Base-by-base conservation (phyloP, 192 early-diverging fungal genomes). In the Coemansia aciculifera region DNA sequence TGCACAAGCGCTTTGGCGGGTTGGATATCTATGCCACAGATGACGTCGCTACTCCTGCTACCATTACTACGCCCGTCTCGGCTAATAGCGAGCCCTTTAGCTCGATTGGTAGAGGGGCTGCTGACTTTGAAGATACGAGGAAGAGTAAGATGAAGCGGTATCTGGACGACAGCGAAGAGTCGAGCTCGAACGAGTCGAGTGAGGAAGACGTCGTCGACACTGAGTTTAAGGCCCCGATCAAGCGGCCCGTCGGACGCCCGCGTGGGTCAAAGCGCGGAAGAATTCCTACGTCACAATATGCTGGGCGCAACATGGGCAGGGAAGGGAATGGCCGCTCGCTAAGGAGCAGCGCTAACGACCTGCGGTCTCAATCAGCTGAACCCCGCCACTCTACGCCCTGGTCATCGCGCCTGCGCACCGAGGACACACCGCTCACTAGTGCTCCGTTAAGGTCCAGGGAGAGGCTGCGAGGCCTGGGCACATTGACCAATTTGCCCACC, bases 1-100 rank as follows among this genome's bases (percentile, higher is more conserved):
- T 75, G 34, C 60, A 64, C 21, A 36, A 36, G 62, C 79, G 79
- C 27, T 73, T 81, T 51, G 62, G 60, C 23, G 65, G 48, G 12
- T 59, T 73, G 37, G 38, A 70, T 13, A 31, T 21, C n/a, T 9
- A 17, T 11, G 23, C 15, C 4, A 10, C 15, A 23, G 61, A 61
- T 9, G 49, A 24, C 3, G 44, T n/a, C 15, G 38, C 19, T 19
- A 23, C 48, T 51, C 48, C 48, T 10, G 8, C 31, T 57, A 10
- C 29, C 1, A 31, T 57, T 5, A 8, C n/a, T 8, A 48, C 54
- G 32, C 54, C 54, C 1, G 1, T 57, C 31, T 34, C 54, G 3
- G 37, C 39, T 48, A 43, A 21, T 48, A 43, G 42, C 7, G 62
- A 46, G 27, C 11, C 39, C 8, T 8, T 19, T 19, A 8, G 7